Percentiles rank a stretch among this genome's conserved stretches.
Evolutionary conservation across 805 yeast genomes (phyloP).

Genomic region (Candida takata): DNA sequence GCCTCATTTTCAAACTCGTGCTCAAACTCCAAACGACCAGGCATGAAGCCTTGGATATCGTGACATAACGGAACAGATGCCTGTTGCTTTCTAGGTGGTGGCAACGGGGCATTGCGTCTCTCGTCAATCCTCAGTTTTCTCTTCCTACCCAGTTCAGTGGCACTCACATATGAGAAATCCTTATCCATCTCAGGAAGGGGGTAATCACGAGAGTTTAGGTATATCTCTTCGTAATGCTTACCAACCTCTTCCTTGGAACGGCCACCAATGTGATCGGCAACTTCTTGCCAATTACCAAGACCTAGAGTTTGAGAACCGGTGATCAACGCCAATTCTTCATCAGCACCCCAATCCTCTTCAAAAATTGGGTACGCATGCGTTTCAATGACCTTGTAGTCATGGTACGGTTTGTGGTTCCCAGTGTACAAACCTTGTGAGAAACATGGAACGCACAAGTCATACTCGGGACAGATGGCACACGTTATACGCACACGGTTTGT

Average conservation of each 20-base stretch:
- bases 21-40: constrained; percentile 95
- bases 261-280: constrained; percentile 94
- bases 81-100: constrained; percentile 81
- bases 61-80: constrained; percentile 95
- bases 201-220: constrained; percentile 61
- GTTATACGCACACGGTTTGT: constrained; percentile 84
- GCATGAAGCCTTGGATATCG: constrained; percentile 97
- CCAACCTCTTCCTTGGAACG: constrained; percentile 88
- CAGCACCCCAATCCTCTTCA: constrained; percentile 94
- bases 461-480: constrained; percentile 90
- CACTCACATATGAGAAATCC: constrained; percentile 53
- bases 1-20: constrained; percentile 97
- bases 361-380: constrained; percentile 94
- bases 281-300: constrained; percentile 95
- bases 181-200: constrained; percentile 86
- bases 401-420: constrained; percentile 89
- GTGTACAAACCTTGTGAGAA: constrained; percentile 78
- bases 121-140: constrained; percentile 69
- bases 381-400: constrained; percentile 85
- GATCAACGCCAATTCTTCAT: constrained; percentile 81
- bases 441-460: constrained; percentile 97
- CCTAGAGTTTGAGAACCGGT: constrained; percentile 93
- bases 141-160: constrained; percentile 59
- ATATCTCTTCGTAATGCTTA: constrained; percentile 68
- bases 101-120: constrained; percentile 65